Conservation (phyloP, 129 eudicot species). For the Calendula officinalis region DNA sequence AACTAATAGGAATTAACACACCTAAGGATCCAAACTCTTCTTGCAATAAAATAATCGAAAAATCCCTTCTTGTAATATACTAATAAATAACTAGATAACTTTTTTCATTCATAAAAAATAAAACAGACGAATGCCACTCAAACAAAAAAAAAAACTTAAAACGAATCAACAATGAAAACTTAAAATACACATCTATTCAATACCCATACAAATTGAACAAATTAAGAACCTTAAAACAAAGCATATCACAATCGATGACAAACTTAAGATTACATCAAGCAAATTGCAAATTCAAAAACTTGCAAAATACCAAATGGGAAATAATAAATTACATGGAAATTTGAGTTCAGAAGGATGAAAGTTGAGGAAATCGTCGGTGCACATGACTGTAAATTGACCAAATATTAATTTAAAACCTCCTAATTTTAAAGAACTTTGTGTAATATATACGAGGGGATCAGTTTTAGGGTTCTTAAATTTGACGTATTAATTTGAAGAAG, state of each 20-base stretch:
- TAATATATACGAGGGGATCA: background rate
- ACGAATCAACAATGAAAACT: background rate
- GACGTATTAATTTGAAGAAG: slow-evolving; percentile 18
- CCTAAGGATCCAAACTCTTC: no score
- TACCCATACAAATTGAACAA: background rate
- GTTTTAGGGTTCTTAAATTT: slow-evolving; percentile 36
- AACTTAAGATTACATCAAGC: slow-evolving; percentile 5
- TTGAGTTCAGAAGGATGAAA: slow-evolving; percentile 90
- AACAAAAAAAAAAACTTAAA: slow-evolving; percentile 14
- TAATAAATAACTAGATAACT: no score
- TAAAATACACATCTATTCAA: slow-evolving; percentile 11
- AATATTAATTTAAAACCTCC: slow-evolving; percentile 20
- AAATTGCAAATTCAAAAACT: slow-evolving; percentile 14
- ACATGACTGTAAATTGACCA: slow-evolving; percentile 41
- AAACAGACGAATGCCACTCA: background rate
- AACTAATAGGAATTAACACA: no score
- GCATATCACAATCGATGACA: no score
- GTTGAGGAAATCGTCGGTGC: slow-evolving; percentile 63
- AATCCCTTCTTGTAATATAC: no score
- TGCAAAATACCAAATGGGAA: background rate
- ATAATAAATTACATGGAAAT: slow-evolving; percentile 65
- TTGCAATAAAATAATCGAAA: no score
- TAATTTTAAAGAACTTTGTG: slow-evolving; percentile 19
- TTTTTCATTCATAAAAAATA: background rate
- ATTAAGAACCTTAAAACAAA: background rate